These are phyloP conservation scores for Beauveria pseudobassiana DNA, from an alignment of 2,329 filamentous ascomycete species.

Conservation along the genomic window DNA sequence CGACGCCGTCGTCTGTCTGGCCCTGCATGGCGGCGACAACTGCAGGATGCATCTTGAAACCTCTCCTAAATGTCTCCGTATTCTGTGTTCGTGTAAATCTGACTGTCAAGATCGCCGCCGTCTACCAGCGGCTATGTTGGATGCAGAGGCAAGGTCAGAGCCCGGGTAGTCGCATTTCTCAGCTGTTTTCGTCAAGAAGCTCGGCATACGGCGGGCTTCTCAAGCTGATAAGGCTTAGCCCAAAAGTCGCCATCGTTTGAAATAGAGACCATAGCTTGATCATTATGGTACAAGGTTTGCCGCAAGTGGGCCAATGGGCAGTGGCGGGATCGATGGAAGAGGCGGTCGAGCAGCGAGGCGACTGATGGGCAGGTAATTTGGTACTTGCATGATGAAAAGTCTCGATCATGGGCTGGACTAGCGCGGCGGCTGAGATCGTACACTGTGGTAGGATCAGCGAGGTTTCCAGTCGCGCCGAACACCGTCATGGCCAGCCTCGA, in stretches of 20 bases:
- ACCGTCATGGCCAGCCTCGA: too few relatives aligned
- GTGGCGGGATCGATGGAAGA: background rate
- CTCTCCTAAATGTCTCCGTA: background rate
- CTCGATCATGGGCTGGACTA: constrained; percentile 1
- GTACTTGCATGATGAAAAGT: background rate
- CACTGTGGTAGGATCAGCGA: background rate
- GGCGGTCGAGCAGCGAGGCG: background rate
- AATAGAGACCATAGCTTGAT: background rate
- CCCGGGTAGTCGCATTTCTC: background rate
- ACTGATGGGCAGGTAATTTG: background rate
- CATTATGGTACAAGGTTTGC: background rate
- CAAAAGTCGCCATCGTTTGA: constrained; percentile 4
- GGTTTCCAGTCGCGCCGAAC: background rate
- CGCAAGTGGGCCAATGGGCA: background rate
- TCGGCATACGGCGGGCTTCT: constrained; percentile 3
- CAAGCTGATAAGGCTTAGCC: constrained; percentile 8
- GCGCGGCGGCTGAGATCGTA: constrained; percentile 4
- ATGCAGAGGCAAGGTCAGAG: background rate
- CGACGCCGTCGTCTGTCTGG: constrained; percentile 36
- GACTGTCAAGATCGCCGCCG: background rate
- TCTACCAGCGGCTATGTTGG: background rate
- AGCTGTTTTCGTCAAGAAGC: background rate
- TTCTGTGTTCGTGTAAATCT: background rate
- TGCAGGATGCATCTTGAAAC: constrained; percentile 27
- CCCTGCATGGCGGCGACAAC: constrained; percentile 26